Percentiles rank a stretch among this genome's conserved stretches.
Evolutionary conservation across 345 rosid species (phyloP).

Genomic region (Camelina hispida): DNA sequence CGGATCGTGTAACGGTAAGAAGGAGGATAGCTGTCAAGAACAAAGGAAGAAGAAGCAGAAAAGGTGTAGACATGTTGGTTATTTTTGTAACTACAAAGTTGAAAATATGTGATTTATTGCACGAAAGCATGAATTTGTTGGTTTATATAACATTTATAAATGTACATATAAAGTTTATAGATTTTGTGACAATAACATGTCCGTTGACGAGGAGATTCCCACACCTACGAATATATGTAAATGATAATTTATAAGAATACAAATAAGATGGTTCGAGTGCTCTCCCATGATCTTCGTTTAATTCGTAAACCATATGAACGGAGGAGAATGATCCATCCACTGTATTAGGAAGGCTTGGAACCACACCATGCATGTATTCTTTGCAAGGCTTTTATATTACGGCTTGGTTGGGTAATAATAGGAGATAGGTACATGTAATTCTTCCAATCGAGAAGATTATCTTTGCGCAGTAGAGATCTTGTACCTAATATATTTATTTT

Average conservation of each 20-base stretch:
- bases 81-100: constrained; percentile 5
- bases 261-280: too few relatives aligned
- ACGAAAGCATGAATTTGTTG: constrained; percentile 1
- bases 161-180: not conserved
- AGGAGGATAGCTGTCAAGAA: constrained; percentile 19
- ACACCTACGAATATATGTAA: not conserved
- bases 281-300: not conserved
- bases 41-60: constrained; percentile 18
- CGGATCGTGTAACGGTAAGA: constrained; percentile 26
- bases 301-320: not conserved
- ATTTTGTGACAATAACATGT: constrained; percentile 22
- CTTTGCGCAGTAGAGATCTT: too few relatives aligned
- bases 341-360: not conserved
- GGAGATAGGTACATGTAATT: not conserved
- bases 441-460: not conserved
- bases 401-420: not conserved
- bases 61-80: constrained; percentile 26
- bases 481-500: too few relatives aligned
- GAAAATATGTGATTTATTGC: not conserved
- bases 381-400: not conserved
- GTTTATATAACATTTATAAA: not conserved
- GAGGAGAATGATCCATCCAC: not conserved
- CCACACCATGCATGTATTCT: not conserved
- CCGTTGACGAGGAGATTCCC: constrained; percentile 1
- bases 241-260: not conserved